A percentile compares a stretch with the other conserved stretches of the same genome.
phyloP scores from a whole-genome alignment of 306 rosid species.

The Acacia confusa region DNA sequence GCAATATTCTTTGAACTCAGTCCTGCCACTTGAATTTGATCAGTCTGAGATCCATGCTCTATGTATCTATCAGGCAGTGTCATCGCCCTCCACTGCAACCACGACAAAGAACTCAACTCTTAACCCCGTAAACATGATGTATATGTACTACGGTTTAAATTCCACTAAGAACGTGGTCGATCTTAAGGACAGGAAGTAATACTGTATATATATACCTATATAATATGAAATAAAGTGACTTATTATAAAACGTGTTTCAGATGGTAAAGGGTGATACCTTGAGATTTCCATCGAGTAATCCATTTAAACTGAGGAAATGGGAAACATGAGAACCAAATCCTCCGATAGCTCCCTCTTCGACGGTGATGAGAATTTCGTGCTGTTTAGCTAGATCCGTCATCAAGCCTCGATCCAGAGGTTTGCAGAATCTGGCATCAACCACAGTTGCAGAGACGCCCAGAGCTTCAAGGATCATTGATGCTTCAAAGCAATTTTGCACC shows the following conservation, averaged over 20 bases:
- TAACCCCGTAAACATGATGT: neutral
- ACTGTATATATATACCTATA: neutral
- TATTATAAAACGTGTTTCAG: neutral
- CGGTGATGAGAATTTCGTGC: conserved; percentile 61
- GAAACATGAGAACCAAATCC: conserved; percentile 79
- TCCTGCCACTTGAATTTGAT: conserved; percentile 57
- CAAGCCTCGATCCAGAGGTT: conserved; percentile 60
- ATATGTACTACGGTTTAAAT: too few species aligned
- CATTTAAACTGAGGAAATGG: conserved; percentile 53
- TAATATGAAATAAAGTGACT: too few species aligned
- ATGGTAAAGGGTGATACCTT: conserved; percentile 42
- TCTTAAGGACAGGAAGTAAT: too few species aligned
- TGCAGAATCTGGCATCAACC: conserved; percentile 73
- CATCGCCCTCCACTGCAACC: conserved; percentile 61
- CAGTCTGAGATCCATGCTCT: conserved; percentile 61
- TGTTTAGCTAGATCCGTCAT: conserved; percentile 50
- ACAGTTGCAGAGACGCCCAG: conserved; percentile 50
- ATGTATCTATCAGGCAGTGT: conserved; percentile 65
- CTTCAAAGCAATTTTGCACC: conserved; percentile 49
- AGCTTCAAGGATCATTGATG: conserved; percentile 50
- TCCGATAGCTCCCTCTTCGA: conserved; percentile 74
- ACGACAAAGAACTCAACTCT: neutral
- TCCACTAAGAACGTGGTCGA: too few species aligned
- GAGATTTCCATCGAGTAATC: conserved; percentile 61
- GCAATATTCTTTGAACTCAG: conserved; percentile 61